Base-by-base conservation (phyloP, 371 early-diverging fungal species). In the Mucor circinelloides region DNA sequence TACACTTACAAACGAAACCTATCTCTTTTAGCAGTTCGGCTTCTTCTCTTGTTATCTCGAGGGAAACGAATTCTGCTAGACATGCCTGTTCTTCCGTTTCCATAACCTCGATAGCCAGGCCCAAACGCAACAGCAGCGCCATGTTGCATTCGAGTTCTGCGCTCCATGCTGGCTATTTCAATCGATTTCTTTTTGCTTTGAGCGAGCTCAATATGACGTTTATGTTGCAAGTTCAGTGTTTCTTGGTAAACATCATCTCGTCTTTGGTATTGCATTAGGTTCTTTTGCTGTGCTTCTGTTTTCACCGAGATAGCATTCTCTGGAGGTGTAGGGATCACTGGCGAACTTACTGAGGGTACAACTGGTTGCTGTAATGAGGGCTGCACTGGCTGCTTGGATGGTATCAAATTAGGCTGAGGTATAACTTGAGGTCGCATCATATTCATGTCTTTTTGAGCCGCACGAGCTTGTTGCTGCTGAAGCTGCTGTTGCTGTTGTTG, bases 121-220 rank as follows among this genome's bases (percentile, higher is more conserved):
- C 84, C 84, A 75, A 81, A 84, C 4, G 63, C 46, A 4, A 66
- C 36, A 19, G 72, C 63, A 27, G 78, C 71, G 1, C 55, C 64
- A 3, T 71, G 75, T 54, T 80, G 80, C 50, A 68, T 66, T 21
- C 82, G 64, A 27, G 67, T 60, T 34, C 72, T 68, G 67, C 81
- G 68, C 63, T 80, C 77, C 28, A 66, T 52, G 32, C 71, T 74
- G 13, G 73, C 75, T 12, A 56, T 6, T 38, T 84, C 84, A 38
- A 84, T 77, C 19, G 34, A 25, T 17, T 68, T 67, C 54, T 81
- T 84, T 60, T 84, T 84, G 31, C 72, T 72, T 23, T 79, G 78
- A 5, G 84, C 81, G 1, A 81, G 28, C 21, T 72, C 68, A n/a
- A 78, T 63, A 52, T 84, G 84, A n/a, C 77, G 73, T 61, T 77